Conservation (phyloP, 2,329 filamentous ascomycete species). For the Plectosphaerella sp. region DNA sequence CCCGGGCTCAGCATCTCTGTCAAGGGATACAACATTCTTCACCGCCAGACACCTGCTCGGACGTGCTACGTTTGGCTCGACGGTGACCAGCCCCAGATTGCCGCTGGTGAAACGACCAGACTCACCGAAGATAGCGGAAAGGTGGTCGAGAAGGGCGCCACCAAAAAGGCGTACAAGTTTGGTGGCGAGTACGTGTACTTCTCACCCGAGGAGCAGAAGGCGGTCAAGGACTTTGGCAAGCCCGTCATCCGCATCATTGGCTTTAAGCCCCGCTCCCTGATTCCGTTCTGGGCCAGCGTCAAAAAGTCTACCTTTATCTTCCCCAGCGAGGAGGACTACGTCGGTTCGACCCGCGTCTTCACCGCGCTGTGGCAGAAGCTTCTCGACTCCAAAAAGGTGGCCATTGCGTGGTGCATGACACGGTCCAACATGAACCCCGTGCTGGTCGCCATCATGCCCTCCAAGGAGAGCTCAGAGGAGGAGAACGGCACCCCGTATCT, state of each 20-base stretch:
- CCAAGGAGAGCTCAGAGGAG: conserved; percentile 60
- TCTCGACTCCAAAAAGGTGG: conserved; percentile 73
- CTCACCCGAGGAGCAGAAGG: conserved; percentile 74
- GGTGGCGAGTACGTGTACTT: conserved; percentile 88
- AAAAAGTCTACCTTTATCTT: conserved; percentile 91
- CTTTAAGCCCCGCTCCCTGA: conserved; percentile 74
- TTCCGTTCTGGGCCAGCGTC: conserved; percentile 80
- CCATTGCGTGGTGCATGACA: conserved; percentile 83
- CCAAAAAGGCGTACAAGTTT: conserved; percentile 93
- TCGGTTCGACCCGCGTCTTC: conserved; percentile 91
- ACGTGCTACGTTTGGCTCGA: conserved; percentile 86
- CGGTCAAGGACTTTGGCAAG: conserved; percentile 74
- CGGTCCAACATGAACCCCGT: conserved; percentile 75
- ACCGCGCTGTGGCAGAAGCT: conserved; percentile 87
- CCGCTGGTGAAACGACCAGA: conserved; percentile 65
- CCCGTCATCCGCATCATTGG: conserved; percentile 85
- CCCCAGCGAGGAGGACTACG: conserved; percentile 82
- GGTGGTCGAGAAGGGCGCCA: conserved; percentile 73
- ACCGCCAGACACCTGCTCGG: conserved; percentile 74
- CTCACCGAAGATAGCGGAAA: conserved; percentile 74
- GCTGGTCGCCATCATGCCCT: conserved; percentile 78
- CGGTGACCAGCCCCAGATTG: conserved; percentile 81
- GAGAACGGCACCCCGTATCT: conserved; percentile 63
- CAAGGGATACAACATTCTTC: conserved; percentile 87
- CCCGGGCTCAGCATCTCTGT: conserved; percentile 83